Conservation (phyloP, 148 eudicot genomes). For the Diospyros lotus region DNA sequence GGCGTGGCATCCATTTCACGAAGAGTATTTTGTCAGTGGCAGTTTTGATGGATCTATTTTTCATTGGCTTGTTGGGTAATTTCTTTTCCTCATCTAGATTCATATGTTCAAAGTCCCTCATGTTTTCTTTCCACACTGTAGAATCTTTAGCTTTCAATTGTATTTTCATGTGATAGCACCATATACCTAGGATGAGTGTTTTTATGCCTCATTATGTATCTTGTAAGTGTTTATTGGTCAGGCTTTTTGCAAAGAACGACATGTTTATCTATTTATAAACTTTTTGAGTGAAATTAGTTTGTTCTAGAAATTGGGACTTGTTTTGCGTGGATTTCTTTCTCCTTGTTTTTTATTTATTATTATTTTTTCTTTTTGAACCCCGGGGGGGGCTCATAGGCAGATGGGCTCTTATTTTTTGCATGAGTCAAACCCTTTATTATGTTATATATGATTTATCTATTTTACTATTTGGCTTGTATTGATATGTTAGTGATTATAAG, state of each 20-base stretch:
- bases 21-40: slow-evolving; percentile 97
- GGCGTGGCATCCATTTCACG: slow-evolving; percentile 99
- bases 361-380: background rate
- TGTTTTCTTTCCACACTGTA: background rate
- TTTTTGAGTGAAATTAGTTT: background rate
- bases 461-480: background rate
- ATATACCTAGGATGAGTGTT: background rate
- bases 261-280: background rate
- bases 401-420: background rate
- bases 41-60: slow-evolving; percentile 97
- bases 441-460: background rate
- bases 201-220: background rate
- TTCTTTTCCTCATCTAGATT: slow-evolving; percentile 16
- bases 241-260: background rate
- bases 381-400: too few relatives aligned
- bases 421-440: background rate
- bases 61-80: slow-evolving; percentile 98
- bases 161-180: background rate
- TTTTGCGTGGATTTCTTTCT: background rate
- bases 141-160: background rate
- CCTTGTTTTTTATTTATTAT: background rate
- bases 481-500: background rate
- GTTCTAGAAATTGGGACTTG: background rate
- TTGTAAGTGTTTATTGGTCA: background rate
- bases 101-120: background rate